Conservation (phyloP, 352 stramenopile species). For the Phytophthora megakarya region DNA sequence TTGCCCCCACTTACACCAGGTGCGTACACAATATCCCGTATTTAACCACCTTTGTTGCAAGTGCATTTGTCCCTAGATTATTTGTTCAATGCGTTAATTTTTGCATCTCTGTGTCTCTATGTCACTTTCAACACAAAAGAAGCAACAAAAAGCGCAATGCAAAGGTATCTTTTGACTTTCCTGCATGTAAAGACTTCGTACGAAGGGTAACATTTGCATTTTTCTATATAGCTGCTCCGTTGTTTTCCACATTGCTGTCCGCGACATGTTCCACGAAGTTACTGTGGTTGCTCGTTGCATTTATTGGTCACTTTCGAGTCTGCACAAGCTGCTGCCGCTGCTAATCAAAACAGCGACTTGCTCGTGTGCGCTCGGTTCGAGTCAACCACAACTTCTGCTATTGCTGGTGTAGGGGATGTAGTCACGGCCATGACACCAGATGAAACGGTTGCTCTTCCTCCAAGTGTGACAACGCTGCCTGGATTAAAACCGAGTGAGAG, state of each 20-base stretch:
- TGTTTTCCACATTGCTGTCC: constrained; percentile 51
- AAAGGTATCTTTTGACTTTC: constrained; percentile 7
- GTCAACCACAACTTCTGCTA: background rate
- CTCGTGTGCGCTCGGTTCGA: constrained; percentile 43
- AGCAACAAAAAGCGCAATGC: constrained; percentile 14
- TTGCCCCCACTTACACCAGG: background rate
- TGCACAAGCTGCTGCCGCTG: background rate
- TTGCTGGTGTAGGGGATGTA: background rate
- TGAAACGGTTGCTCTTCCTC: constrained; percentile 4
- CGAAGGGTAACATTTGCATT: background rate
- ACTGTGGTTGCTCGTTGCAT: constrained; percentile 40
- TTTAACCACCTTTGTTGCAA: background rate
- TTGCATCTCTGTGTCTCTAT: background rate
- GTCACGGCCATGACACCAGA: constrained; percentile 3
- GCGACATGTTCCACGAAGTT: constrained; percentile 31
- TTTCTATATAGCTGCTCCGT: constrained; percentile 20
- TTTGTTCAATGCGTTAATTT: background rate
- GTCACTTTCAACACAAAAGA: background rate
- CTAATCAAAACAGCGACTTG: constrained; percentile 18
- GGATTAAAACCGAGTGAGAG: constrained; percentile 9
- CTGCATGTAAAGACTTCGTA: background rate
- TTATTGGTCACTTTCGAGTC: constrained; percentile 27
- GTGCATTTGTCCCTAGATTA: background rate
- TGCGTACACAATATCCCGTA: background rate
- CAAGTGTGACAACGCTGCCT: background rate